Percentiles rank a stretch among this genome's conserved stretches.
phyloP scores from a whole-genome alignment of 2,329 filamentous ascomycete species.

The Hypoxylon sp. region DNA sequence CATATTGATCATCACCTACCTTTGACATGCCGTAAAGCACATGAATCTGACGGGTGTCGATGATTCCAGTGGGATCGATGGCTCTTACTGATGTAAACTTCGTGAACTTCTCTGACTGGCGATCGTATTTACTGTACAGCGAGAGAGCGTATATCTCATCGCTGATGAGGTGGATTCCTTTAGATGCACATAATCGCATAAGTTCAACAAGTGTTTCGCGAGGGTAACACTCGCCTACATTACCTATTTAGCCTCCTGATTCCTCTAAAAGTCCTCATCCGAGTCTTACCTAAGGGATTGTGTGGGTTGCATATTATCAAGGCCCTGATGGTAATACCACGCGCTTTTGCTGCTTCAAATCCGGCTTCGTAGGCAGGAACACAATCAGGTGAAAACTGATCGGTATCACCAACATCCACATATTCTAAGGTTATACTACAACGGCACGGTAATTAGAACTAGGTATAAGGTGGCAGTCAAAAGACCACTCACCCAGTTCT shows the following conservation, averaged over 20 bases:
- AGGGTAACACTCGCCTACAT: constrained; percentile 43
- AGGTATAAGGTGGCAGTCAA: background rate
- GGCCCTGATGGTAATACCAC: constrained; percentile 40
- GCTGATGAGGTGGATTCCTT: constrained; percentile 48
- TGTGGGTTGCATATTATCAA: constrained; percentile 48
- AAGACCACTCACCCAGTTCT: constrained; percentile 47
- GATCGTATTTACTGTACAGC: constrained; percentile 30
- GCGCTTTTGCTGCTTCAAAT: constrained; percentile 42
- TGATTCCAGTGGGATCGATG: constrained; percentile 42
- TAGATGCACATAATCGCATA: constrained; percentile 44
- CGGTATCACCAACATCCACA: constrained; percentile 44
- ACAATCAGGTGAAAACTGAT: constrained; percentile 46
- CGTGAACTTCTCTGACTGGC: constrained; percentile 37
- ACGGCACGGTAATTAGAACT: background rate
- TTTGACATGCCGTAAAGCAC: constrained; percentile 50
- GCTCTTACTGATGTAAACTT: constrained; percentile 40
- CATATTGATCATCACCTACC: constrained; percentile 5
- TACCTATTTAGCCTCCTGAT: background rate
- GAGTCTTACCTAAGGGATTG: constrained; percentile 44
- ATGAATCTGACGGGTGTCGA: constrained; percentile 43
- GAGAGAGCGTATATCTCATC: constrained; percentile 50
- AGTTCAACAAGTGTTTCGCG: constrained; percentile 45
- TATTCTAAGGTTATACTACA: constrained; percentile 39
- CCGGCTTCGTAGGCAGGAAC: constrained; percentile 43
- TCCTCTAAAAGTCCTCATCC: background rate